Percentiles rank a stretch among this genome's conserved stretches.
Conservation (phyloP, 768 basidiomycete genomes). For the Leccinum sublutescens region DNA sequence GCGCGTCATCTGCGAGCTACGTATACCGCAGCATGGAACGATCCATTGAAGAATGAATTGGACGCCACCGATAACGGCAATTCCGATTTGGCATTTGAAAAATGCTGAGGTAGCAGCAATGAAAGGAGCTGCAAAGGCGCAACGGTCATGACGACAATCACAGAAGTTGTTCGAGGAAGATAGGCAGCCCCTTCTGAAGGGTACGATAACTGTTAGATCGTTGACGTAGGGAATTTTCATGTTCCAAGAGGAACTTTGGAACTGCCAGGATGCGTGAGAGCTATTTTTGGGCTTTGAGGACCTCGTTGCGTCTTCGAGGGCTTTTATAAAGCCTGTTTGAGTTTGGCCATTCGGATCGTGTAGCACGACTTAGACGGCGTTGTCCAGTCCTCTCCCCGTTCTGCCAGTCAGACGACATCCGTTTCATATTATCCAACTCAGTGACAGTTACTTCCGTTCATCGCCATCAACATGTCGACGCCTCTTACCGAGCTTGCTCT, state of each 20-base stretch:
- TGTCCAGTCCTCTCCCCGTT: conserved; percentile 13
- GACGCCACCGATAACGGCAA: conserved; percentile 29
- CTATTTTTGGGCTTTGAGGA: conserved; percentile 21
- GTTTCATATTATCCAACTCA: conserved; percentile 28
- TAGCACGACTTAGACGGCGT: conserved; percentile 8
- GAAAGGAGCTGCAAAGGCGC: conserved; percentile 13
- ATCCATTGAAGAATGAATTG: conserved; percentile 19
- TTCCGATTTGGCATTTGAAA: conserved; percentile 24
- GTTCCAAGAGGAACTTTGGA: conserved; percentile 18
- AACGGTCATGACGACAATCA: conserved; percentile 26
- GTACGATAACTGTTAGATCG: conserved; percentile 12
- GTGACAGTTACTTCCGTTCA: conserved; percentile 18
- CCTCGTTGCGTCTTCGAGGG: conserved; percentile 25
- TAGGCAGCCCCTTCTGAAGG: neutral
- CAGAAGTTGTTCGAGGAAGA: conserved; percentile 19
- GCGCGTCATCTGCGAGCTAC: conserved; percentile 3
- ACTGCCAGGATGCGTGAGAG: conserved; percentile 19
- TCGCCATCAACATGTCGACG: conserved; percentile 22
- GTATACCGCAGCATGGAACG: conserved; percentile 22
- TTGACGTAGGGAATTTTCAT: conserved; percentile 17
- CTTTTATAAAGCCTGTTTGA: conserved; percentile 21
- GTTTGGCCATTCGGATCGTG: conserved; percentile 16
- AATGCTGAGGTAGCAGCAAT: conserved; percentile 10
- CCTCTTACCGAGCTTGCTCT: conserved; percentile 20
- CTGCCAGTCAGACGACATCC: conserved; percentile 3